Base-by-base conservation (phyloP, 352 stramenopile genomes). In the Blastocystis sp. region DNA sequence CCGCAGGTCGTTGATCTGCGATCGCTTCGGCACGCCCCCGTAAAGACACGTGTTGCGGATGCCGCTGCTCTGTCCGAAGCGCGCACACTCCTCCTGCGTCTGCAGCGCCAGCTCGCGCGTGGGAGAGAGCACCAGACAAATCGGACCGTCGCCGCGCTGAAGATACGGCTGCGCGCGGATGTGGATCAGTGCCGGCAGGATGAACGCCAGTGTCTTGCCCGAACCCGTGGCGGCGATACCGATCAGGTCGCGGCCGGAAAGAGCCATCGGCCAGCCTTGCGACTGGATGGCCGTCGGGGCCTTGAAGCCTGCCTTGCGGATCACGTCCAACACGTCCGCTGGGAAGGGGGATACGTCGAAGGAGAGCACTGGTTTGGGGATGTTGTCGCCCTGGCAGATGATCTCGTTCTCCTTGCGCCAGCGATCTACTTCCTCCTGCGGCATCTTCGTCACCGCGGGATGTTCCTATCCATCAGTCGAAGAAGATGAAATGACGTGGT, bases 31-130 rank as follows among this genome's bases (percentile, higher is more conserved):
- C 24, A 98, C 96, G 89, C 96, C 96, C 69, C 96, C 96, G 88
- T 99, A 99, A 18, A 99, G 93, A 86, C 96, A 97, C 54, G 95
- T 98, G 88, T 97, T 98, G 88, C 98, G 98, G 88, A 99, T 98
- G 87, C 97, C 96, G 14, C 92, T 97, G 42, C 92, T 97, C 0
- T 89, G 88, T 44, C 95, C 95, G 88, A 99, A 99, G 88, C 98
- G 98, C 90, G 98, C 95, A 85, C 93, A 97, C 88, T 99, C 95
- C 84, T 97, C 91, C 87, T 98, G 96, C 89, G 98, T 99, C 90
- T 99, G 96, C 42, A 97, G 91, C 24, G 96, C 96, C 46, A 99
- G 92, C 89, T 99, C 96, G 87, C 96, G 93, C 36, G 96, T 99
- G 27, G 96, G 96, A 14, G 96, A 96, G 64, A 99, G 92, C 4